These are phyloP conservation scores for Coniochaeta sp. DNA, from an alignment of 2,329 filamentous ascomycete genomes.

Conservation along the genomic window DNA sequence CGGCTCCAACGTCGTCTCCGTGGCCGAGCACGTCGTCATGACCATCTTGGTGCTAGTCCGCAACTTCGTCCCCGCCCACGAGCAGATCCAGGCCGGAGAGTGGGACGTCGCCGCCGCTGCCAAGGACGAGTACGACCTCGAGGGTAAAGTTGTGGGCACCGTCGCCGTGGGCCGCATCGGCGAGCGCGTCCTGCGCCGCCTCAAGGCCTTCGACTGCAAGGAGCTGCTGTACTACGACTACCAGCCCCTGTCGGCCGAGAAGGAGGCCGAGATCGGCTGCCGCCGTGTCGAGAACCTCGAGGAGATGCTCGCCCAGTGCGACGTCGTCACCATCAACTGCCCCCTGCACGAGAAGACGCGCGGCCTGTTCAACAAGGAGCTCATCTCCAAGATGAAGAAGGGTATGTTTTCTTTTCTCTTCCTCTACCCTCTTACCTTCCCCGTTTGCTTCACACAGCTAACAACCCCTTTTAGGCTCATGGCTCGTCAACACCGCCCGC, in stretches of 20 bases:
- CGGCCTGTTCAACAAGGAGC: constrained; percentile 96
- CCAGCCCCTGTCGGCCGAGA: constrained; percentile 81
- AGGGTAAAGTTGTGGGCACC: constrained; percentile 95
- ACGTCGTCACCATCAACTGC: constrained; percentile 99
- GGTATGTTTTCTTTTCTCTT: constrained; percentile 42
- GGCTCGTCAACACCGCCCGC: constrained; percentile 97
- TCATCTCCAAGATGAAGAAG: constrained; percentile 98
- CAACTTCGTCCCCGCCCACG: constrained; percentile 97
- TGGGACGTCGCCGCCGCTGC: constrained; percentile 95
- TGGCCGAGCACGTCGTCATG: constrained; percentile 99
- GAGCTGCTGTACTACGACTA: constrained; percentile 99
- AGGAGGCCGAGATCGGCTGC: constrained; percentile 93
- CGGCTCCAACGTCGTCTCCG: constrained; percentile 95
- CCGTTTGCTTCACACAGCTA: not conserved
- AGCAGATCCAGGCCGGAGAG: constrained; percentile 80
- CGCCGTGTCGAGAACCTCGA: constrained; percentile 82
- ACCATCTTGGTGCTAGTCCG: constrained; percentile 93
- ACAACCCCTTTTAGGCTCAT: constrained; percentile 55
- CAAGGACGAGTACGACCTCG: constrained; percentile 97
- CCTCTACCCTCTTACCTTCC: not conserved
- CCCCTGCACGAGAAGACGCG: constrained; percentile 96
- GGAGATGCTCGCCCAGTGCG: constrained; percentile 90
- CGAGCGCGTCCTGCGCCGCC: constrained; percentile 90
- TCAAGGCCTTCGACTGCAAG: constrained; percentile 99
- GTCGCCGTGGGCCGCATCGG: constrained; percentile 96